Evolutionary conservation across 225 moss, liverwort and hornwort genomes (phyloP).

Genomic region (Bryum argenteum): DNA sequence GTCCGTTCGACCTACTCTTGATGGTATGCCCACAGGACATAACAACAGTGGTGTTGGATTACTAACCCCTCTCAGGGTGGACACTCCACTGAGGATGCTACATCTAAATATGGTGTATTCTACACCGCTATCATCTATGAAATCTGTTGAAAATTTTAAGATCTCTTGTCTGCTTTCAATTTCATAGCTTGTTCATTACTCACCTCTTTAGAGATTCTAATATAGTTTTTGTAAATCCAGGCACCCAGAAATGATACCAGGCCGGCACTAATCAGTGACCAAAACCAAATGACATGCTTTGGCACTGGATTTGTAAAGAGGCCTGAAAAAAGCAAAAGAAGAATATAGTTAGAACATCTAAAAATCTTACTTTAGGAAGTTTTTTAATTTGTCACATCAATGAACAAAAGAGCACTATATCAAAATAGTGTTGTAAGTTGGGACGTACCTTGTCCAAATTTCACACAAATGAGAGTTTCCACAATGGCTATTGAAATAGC

Average conservation of each 20-base stretch:
- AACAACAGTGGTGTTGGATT: no score
- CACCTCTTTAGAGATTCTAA: not conserved
- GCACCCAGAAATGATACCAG: constrained; percentile 55
- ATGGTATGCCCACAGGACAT: no score
- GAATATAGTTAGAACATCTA: no score
- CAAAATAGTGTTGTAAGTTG: no score
- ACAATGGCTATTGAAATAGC: constrained; percentile 64
- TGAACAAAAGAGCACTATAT: no score
- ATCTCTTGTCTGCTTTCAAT: constrained; percentile 14
- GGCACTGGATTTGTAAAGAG: constrained; percentile 76
- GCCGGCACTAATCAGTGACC: constrained; percentile 43
- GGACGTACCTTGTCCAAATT: constrained; percentile 81
- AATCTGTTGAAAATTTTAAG: not conserved
- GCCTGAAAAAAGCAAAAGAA: constrained; percentile 42
- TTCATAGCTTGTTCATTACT: constrained; percentile 7
- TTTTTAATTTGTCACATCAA: no score
- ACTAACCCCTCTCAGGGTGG: no score
- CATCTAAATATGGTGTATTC: no score
- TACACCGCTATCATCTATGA: no score
- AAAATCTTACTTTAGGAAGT: no score
- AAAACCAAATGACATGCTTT: constrained; percentile 71
- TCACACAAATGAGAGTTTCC: constrained; percentile 88
- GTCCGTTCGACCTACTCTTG: no score
- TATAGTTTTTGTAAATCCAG: constrained; percentile 65
- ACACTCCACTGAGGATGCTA: no score